phyloP scores from a whole-genome alignment of 306 rosid species.

The Cicer chorassanicum region DNA sequence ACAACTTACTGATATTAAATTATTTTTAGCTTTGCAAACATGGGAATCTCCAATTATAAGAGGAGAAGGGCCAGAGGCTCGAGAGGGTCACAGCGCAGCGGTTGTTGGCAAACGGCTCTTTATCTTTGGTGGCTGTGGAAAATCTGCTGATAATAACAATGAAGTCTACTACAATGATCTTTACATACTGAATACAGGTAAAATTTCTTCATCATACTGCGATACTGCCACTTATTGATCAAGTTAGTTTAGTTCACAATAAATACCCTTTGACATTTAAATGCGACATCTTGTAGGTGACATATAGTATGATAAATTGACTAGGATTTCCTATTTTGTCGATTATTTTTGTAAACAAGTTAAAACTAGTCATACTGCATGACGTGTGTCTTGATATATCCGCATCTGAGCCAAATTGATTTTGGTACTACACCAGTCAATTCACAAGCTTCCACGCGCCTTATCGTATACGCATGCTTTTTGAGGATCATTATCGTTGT shows the following conservation, averaged over 20 bases:
- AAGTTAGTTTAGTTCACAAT: constrained; percentile 11
- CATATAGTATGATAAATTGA: constrained; percentile 12
- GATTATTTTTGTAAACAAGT: constrained; percentile 26
- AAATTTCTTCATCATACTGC: constrained; percentile 31
- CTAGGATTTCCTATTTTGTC: constrained; percentile 17
- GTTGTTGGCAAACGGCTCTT: constrained; percentile 82
- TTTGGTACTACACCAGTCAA: too few relatives aligned
- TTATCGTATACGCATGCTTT: not conserved
- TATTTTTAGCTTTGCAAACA: constrained; percentile 66
- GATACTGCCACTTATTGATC: constrained; percentile 17
- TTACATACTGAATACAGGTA: constrained; percentile 93
- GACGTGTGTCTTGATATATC: not conserved
- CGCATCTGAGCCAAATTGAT: too few relatives aligned
- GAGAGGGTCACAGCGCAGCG: constrained; percentile 96
- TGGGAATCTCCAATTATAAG: constrained; percentile 82
- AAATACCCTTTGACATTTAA: constrained; percentile 15
- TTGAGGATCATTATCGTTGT: not conserved
- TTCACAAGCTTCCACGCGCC: too few relatives aligned
- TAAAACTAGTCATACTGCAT: constrained; percentile 33
- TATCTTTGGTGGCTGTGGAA: constrained; percentile 97
- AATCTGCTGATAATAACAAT: constrained; percentile 63
- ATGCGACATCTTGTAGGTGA: constrained; percentile 13
- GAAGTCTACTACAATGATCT: constrained; percentile 90
- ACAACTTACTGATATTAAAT: constrained; percentile 36
- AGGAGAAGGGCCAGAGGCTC: constrained; percentile 95